Conservation (phyloP, 169 alveolate genomes). For the Plasmodium gaboni region DNA sequence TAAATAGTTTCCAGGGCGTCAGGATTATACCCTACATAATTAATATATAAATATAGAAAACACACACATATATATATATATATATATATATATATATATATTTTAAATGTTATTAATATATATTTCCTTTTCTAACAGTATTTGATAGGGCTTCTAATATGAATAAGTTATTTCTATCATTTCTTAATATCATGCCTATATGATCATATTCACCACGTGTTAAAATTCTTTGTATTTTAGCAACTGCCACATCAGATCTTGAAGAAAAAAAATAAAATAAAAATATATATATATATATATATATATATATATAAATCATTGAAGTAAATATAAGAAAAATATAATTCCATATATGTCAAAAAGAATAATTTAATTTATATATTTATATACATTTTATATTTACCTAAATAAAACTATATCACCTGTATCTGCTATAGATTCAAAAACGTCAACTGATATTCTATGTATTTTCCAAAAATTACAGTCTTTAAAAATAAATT, state of each 20-base stretch:
- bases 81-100: background rate
- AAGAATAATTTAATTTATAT: background rate
- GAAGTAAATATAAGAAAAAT: background rate
- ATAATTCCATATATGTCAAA: background rate
- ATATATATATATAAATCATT: background rate
- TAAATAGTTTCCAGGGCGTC: constrained; percentile 53
- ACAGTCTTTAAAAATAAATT: constrained; percentile 66
- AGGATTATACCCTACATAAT: constrained; percentile 30
- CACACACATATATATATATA: background rate
- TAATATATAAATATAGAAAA: background rate
- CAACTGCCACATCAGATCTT: constrained; percentile 48
- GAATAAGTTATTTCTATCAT: constrained; percentile 77
- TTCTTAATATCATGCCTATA: constrained; percentile 89
- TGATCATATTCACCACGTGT: constrained; percentile 91
- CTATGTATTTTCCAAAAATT: constrained; percentile 81
- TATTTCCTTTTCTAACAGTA: constrained; percentile 28
- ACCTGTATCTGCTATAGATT: constrained; percentile 83
- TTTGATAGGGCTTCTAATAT: constrained; percentile 87
- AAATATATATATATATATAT: background rate
- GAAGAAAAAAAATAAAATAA: background rate
- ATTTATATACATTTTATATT: constrained; percentile 33
- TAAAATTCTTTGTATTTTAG: constrained; percentile 84
- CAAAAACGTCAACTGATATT: constrained; percentile 79
- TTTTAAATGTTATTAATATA: background rate
- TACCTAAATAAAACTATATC: constrained; percentile 85